Conservation (phyloP, 2,329 filamentous ascomycete genomes). For the Trichophaea hybrida region DNA sequence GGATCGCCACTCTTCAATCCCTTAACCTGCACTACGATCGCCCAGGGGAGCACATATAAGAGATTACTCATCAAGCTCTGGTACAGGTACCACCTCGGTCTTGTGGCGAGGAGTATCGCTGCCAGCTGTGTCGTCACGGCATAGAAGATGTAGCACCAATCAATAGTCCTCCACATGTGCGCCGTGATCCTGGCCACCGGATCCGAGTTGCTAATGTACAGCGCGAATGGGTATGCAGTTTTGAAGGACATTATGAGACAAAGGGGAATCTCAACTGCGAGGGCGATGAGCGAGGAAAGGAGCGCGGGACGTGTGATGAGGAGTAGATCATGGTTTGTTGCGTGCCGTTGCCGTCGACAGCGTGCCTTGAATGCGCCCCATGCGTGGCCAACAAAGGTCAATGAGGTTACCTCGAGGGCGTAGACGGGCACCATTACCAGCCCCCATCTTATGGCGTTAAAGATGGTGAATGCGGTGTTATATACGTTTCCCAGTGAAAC, state of each 20-base stretch:
- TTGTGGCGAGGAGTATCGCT: conserved; percentile 48
- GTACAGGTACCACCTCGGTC: conserved; percentile 52
- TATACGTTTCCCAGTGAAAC: conserved; percentile 49
- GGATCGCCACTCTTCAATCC: conserved; percentile 40
- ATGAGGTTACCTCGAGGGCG: conserved; percentile 48
- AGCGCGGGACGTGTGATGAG: conserved; percentile 41
- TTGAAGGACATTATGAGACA: conserved; percentile 47
- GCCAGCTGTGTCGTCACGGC: conserved; percentile 51
- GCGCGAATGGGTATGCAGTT: conserved; percentile 47
- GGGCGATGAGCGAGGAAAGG: conserved; percentile 39
- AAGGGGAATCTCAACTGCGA: conserved; percentile 46
- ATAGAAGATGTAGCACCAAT: conserved; percentile 58
- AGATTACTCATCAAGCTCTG: conserved; percentile 54
- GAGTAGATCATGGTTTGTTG: conserved; percentile 27
- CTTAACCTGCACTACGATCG: conserved; percentile 44
- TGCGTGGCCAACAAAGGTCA: conserved; percentile 51
- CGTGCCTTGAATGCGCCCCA: conserved; percentile 43
- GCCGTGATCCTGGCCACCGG: conserved; percentile 46
- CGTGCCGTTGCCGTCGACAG: conserved; percentile 27
- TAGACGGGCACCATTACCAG: conserved; percentile 59
- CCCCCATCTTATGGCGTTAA: conserved; percentile 61
- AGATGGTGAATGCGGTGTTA: conserved; percentile 58
- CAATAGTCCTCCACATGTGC: conserved; percentile 50
- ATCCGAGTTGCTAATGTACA: conserved; percentile 44
- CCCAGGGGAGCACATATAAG: conserved; percentile 56